Evolutionary conservation across 805 yeast genomes (phyloP), one percentile per base, ranked within the genome.

Genomic region (Myxozyma melibiosi): DNA sequence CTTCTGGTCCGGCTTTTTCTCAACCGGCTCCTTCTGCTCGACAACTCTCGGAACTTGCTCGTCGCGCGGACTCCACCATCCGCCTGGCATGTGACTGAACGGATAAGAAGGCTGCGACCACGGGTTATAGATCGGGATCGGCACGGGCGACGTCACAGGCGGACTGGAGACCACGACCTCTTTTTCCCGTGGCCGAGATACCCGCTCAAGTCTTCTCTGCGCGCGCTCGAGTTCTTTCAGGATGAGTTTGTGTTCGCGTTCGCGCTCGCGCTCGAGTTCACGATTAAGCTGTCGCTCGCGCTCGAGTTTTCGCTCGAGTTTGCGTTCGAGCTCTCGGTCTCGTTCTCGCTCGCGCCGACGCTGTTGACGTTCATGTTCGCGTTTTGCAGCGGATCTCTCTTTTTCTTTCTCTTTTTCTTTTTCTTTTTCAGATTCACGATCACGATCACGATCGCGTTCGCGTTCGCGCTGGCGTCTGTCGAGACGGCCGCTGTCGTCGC

Each of bases 1-100:
- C 40, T 52, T 52, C n/a, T 34, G 30, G 25, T 31, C 42, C 14
- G 46, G 45, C n/a, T 42, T 30, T 14, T 37, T 20, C 28, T 38
- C 38, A 38, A 38, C 43, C 13, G 25, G 8, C n/a, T 34, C 30
- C 13, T 18, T 14, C 40, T 31, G 31, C 6, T 18, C 40, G 7
- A 6, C 40, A n/a, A n/a, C 34, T 42, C 14, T 14, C 34, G 8
- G 13, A 14, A 14, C 14, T 24, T 6, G 28, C 44, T 42, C 34
- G 34, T 42, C 8, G 25, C 7, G 27, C 8, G 27, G 27, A 18
- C 27, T 20, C 27, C 42, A 27, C 24, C 42, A 4, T 27, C 42
- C 18, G 13, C 27, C 42, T 5, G 42, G 25, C 6, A 22, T 18
- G 14, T 39, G 28, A 13, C 9, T 8, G 22, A 18, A 39, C 20